phyloP scores from a whole-genome alignment of 805 yeast genomes.

The Metschnikowia matae region DNA sequence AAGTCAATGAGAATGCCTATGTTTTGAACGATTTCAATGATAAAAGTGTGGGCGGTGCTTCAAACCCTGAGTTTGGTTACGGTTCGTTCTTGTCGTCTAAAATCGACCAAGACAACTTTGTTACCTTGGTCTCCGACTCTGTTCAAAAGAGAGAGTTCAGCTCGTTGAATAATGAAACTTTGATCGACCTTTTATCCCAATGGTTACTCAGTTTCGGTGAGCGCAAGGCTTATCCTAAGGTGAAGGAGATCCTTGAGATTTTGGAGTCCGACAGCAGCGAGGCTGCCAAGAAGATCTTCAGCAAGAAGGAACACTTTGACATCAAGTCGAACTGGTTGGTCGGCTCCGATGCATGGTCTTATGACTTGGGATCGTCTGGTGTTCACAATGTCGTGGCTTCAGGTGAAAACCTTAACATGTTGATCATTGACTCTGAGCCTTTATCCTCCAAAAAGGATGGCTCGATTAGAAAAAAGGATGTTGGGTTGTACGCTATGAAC shows the following conservation, averaged over 20 bases:
- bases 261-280: constrained; percentile 40
- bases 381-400: constrained; percentile 79
- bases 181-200: constrained; percentile 56
- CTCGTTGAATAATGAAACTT: constrained; percentile 41
- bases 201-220: constrained; percentile 61
- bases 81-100: constrained; percentile 65
- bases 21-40: constrained; percentile 58
- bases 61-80: constrained; percentile 82
- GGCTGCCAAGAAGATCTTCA: constrained; percentile 44
- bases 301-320: constrained; percentile 42
- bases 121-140: constrained; percentile 43
- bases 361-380: constrained; percentile 88
- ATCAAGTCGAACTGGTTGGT: constrained; percentile 70
- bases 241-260: constrained; percentile 32
- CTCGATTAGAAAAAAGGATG: constrained; percentile 74
- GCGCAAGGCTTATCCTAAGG: constrained; percentile 26
- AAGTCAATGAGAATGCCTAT: constrained; percentile 54
- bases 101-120: constrained; percentile 46
- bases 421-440: constrained; percentile 85
- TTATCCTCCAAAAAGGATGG: constrained; percentile 38
- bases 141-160: constrained; percentile 43
- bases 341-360: constrained; percentile 95
- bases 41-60: constrained; percentile 37
- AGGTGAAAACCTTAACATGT: constrained; percentile 73
- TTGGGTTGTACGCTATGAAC: constrained; percentile 93